These are phyloP conservation scores for Bryoerythrophyllum caledonicum DNA, from an alignment of 225 moss, liverwort and hornwort species.

Conservation along the genomic window DNA sequence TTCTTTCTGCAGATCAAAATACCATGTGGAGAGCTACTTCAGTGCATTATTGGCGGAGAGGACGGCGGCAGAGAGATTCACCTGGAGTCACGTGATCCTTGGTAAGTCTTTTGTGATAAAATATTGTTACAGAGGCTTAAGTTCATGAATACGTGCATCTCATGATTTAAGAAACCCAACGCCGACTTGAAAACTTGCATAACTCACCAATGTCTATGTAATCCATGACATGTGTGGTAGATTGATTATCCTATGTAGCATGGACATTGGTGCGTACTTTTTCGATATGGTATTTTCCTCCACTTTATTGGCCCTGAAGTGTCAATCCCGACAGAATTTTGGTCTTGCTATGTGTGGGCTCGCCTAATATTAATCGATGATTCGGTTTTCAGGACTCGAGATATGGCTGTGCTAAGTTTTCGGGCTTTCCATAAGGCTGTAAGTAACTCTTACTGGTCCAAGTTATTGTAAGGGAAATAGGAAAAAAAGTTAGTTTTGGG, in stretches of 20 bases:
- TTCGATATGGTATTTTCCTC: neutral
- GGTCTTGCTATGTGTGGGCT: neutral
- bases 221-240: neutral
- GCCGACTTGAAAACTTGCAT: neutral
- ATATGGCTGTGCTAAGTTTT: conserved; percentile 69
- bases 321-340: neutral
- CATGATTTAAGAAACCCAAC: neutral
- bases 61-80: conserved; percentile 54
- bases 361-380: conserved; percentile 3
- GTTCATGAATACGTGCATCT: neutral
- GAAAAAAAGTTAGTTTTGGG: neutral
- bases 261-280: neutral
- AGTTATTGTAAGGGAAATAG: neutral
- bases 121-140: neutral
- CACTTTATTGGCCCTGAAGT: conserved; percentile 1
- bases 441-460: conserved; percentile 19
- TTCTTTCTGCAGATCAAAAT: conserved; percentile 62
- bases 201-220: neutral
- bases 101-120: conserved; percentile 39
- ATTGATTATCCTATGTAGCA: neutral
- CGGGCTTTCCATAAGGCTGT: conserved; percentile 73
- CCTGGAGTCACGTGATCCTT: conserved; percentile 67
- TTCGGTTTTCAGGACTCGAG: conserved; percentile 54
- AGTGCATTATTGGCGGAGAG: conserved; percentile 57
- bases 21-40: conserved; percentile 70